Base-by-base conservation (phyloP, 805 yeast genomes). In the Saccharomycopsis sp. region DNA sequence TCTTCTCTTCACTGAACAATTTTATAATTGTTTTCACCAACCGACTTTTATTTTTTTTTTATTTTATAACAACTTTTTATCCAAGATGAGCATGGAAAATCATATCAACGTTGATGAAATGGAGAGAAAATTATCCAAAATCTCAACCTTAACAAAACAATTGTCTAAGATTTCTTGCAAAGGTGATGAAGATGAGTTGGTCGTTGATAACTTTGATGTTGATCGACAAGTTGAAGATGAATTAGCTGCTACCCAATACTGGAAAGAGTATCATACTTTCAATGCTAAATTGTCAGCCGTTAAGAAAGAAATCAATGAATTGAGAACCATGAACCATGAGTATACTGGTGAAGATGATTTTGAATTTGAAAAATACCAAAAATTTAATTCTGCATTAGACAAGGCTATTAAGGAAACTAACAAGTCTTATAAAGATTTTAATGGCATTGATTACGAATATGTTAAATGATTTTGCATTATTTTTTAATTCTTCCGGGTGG, bases 231-330 rank as follows among this genome's bases (percentile, higher is more conserved):
- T 14, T 11, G 49, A 43, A 2, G 38, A 28, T 17, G 23, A 24
- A 14, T 14, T 43, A 11, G 38, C 41, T 17, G 50, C 40, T 11
- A 43, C 50, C 5, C 34, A 46, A 32, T 49, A 49, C 31, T 49
- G 52, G 52, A 49, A 49, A 26, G 45, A 49, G 14, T 49, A 49
- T 35, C 50, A 47, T 16, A 50, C 45, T 20, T 49, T 44, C 39
- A 41, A 29, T 35, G 28, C 44, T 16, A 49, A 43, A 35, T 41
- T 49, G 23, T 23, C 22, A 3, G 36, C 41, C 6, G 31, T 49
- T 28, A 49, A 49, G 38, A 49, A 49, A 24, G 52, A 49, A 20
- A 49, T 49, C 24, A 34, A 28, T 13, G 52, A 49, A 24, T 38
- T 49, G 32, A 49, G 44, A 29, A 43, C 39, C 38, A 26, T 49